Base-by-base conservation (phyloP, 768 basidiomycete species). In the Macrolepiota fuliginosa region DNA sequence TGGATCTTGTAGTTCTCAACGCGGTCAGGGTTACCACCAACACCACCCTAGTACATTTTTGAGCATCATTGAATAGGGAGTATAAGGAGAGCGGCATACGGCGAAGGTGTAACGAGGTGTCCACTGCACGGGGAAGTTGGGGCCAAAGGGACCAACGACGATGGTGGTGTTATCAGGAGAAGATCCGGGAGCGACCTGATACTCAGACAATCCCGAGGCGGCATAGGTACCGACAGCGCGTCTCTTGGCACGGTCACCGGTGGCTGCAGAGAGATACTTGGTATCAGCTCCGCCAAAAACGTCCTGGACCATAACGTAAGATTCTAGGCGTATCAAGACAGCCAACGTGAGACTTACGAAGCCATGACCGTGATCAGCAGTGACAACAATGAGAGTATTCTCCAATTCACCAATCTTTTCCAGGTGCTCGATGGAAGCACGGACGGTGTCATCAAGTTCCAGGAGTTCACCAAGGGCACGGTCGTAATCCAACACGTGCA, bases 281-380 rank as follows among this genome's bases (percentile, higher is more conserved):
- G 76, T 76, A 61, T 77, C 76, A 42, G 76, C 73, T 54, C 74
- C 70, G 24, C 76, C 75, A 59, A 75, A 80, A 46, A 79, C 78
- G 58, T 80, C 78, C 76, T 77, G 54, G 7, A 49, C 13, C 42
- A 35, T 10, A 17, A 17, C 1, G 40, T 61, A 10, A 66, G 50
- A 13, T 56, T 50, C 19, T 22, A 40, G 22, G 13, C 29, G 7
- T 32, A n/a, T 24, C 47, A 25, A 27, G 40, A 10, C 7, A 32
- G n/a, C 10, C 4, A 0, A 11, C 42, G 25, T n/a, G 29, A 54
- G n/a, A 53, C 76, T 46, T 46, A 77, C 77, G 58, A 80, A 80
- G 11, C 77, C 79, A 60, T 80, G 79, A n/a, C 79, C 79, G 53
- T 80, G 78, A 64, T 79, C 79, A 54, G 79, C 79, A 58, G 79